phyloP scores from a whole-genome alignment of 345 rosid genomes.

The Populus simonii region DNA sequence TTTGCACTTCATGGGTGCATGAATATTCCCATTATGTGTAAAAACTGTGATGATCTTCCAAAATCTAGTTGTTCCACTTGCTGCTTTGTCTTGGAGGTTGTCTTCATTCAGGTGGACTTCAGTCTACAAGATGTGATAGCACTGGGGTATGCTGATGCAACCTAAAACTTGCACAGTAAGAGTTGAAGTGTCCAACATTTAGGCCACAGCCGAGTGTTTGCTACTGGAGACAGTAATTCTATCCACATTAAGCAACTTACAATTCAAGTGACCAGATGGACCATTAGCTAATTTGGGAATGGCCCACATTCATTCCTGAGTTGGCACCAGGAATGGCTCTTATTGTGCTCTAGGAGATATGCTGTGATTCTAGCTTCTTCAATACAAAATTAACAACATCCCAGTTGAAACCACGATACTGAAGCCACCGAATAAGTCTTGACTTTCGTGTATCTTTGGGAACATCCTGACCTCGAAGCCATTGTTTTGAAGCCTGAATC shows the following conservation, averaged over 20 bases:
- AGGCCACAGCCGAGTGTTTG: slow-evolving; percentile 12
- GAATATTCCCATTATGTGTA: slow-evolving; percentile 9
- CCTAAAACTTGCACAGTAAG: slow-evolving; percentile 15
- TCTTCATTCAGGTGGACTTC: not conserved
- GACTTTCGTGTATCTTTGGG: slow-evolving; percentile 64
- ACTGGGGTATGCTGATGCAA: slow-evolving; percentile 16
- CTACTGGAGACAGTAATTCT: slow-evolving; percentile 12
- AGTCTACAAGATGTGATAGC: slow-evolving; percentile 16
- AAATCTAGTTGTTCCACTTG: slow-evolving; percentile 14
- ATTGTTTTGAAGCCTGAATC: slow-evolving; percentile 66
- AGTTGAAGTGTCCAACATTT: slow-evolving; percentile 16
- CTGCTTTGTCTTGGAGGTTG: slow-evolving; percentile 20
- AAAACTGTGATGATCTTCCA: slow-evolving; percentile 7
- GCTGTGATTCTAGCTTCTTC: slow-evolving; percentile 56
- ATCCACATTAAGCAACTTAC: slow-evolving; percentile 16
- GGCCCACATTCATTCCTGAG: slow-evolving; percentile 8
- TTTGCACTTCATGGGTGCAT: slow-evolving; percentile 16
- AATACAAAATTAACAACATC: slow-evolving; percentile 49
- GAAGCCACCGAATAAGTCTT: slow-evolving; percentile 85
- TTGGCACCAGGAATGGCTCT: not conserved
- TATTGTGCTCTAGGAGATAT: slow-evolving; percentile 27
- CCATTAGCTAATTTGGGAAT: slow-evolving; percentile 7
- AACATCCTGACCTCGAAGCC: slow-evolving; percentile 58
- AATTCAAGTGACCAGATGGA: slow-evolving; percentile 3
- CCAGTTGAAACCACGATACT: slow-evolving; percentile 85